Conservation (phyloP, 176 grass and related monocot species). For the Triticum aestivum region DNA sequence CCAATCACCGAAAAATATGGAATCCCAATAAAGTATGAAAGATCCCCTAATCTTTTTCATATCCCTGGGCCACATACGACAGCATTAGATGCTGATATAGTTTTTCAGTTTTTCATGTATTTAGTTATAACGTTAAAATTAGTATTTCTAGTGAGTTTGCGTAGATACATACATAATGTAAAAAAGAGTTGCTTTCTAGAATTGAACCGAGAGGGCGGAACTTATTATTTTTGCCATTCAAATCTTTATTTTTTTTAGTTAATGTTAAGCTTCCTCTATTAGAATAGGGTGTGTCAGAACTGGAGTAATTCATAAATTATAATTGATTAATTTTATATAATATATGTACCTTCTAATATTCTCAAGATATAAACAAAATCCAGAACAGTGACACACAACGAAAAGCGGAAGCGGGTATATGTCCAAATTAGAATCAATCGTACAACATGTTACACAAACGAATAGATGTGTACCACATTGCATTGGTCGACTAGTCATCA, state of each 20-base stretch:
- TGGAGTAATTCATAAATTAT: not conserved
- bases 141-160: not conserved
- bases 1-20: conserved; percentile 22
- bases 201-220: not conserved
- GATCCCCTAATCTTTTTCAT: conserved; percentile 29
- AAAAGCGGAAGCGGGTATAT: not conserved
- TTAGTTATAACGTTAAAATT: not conserved
- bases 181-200: not conserved
- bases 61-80: conserved; percentile 20
- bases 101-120: not conserved
- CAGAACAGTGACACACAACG: not conserved
- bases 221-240: too few relatives aligned
- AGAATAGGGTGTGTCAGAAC: not conserved
- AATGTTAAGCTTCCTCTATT: not conserved
- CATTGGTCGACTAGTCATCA: not conserved
- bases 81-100: conserved; percentile 41
- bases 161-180: not conserved
- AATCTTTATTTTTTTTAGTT: not conserved
- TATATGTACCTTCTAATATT: not conserved
- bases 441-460: conserved; percentile 18
- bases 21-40: conserved; percentile 34
- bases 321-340: not conserved
- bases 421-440: not conserved
- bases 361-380: not conserved
- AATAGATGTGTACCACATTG: not conserved